Evolutionary conservation across 2,329 filamentous ascomycete species (phyloP), one percentile per base, ranked within the genome.

Genomic region (Penicillium paneum): DNA sequence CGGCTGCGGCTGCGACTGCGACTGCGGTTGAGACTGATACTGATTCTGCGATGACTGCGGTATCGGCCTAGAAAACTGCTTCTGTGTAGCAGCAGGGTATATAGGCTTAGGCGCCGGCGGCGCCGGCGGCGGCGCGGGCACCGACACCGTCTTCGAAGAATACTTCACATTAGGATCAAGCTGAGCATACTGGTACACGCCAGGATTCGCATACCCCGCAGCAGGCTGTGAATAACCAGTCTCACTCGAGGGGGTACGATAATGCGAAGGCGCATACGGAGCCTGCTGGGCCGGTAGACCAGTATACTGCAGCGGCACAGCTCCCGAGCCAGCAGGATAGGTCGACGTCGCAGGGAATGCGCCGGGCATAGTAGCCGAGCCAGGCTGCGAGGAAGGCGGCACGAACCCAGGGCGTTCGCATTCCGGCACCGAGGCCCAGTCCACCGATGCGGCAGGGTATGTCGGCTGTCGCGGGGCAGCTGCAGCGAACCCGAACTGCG

Each of bases 401-500:
- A 76, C 68, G 54, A 71, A 77, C 1, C 71, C 74, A 13, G 74
- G 73, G 24, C 70, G 70, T 60, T 74, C 72, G 46, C 71, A 72
- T 48, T 73, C 72, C 3, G 73, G 73, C 11, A 76, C 64, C 19
- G 72, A 60, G 19, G 70, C 69, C 74, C 73, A 76, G 40, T 72
- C 68, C 8, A 28, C 15, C 11, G 24, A 21, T 0, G 28, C 8
- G 60, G 61, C 46, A 54, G 64, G 4, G 60, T 54, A 19, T 53
- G 40, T 10, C 63, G 59, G 8, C 10, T 55, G 45, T 10, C 58
- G 57, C 36, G 57, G 53, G 1, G 56, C 54, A 28, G 53, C 3
- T 5, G 21, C 65, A 58, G 8, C 52, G 17, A 8, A n/a, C n/a
- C n/a, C 61, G 60, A 8, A 49, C 34, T 67, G 59, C 17, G 54